Percentiles rank a stretch among this genome's conserved stretches.
phyloP scores from a whole-genome alignment of 345 rosid genomes.

The Linum usitatissimum region DNA sequence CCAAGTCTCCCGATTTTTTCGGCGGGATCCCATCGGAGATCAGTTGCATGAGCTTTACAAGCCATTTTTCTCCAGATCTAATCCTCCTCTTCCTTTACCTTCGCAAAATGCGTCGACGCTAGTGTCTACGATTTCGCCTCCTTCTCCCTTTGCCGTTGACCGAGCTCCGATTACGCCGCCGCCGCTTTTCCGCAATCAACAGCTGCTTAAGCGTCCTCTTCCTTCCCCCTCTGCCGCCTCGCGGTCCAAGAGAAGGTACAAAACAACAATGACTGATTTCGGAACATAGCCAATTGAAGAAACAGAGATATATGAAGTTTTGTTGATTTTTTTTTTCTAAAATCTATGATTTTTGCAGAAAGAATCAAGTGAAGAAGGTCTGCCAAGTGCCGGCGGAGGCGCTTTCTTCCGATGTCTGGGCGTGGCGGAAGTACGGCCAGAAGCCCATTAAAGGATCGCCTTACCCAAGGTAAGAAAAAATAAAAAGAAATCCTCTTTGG shows the following conservation, averaged over 20 bases:
- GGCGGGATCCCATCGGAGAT: slow-evolving; percentile 26
- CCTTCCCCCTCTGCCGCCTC: slow-evolving; percentile 32
- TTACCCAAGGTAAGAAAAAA: slow-evolving; percentile 57
- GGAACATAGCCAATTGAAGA: not conserved
- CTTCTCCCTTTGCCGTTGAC: slow-evolving; percentile 30
- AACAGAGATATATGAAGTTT: too few relatives aligned
- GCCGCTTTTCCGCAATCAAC: slow-evolving; percentile 16
- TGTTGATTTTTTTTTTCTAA: slow-evolving; percentile 5
- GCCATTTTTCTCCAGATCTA: slow-evolving; percentile 48
- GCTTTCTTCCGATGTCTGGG: slow-evolving; percentile 89
- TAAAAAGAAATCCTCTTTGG: not conserved
- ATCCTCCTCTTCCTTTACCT: slow-evolving; percentile 14
- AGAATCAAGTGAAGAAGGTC: slow-evolving; percentile 75
- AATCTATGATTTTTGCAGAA: slow-evolving; percentile 30
- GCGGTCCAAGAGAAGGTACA: slow-evolving; percentile 83
- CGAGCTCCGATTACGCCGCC: slow-evolving; percentile 13
- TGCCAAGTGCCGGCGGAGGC: slow-evolving; percentile 88
- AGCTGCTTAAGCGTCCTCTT: slow-evolving; percentile 23
- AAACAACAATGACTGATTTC: not conserved
- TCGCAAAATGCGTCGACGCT: not conserved
- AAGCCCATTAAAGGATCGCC: slow-evolving; percentile 99
- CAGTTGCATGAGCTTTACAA: slow-evolving; percentile 55
- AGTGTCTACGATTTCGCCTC: slow-evolving; percentile 19
- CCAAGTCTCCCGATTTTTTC: not conserved
- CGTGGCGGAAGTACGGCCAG: slow-evolving; percentile 98